These are phyloP conservation scores for Jaenimonas drosophilae DNA, from an alignment of 208 protist species.

Conservation along the genomic window DNA sequence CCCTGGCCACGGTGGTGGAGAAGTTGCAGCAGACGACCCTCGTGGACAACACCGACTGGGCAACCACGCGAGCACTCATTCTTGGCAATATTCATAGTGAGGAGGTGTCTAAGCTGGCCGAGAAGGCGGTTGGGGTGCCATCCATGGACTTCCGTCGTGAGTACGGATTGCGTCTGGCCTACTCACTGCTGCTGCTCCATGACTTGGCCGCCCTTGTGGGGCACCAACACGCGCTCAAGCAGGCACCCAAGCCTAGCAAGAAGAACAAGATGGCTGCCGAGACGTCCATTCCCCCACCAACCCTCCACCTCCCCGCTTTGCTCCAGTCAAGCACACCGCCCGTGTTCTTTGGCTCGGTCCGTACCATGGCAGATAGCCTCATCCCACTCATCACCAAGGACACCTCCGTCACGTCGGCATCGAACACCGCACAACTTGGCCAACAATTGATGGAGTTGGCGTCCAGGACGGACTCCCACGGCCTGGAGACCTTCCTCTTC, in stretches of 20 bases:
- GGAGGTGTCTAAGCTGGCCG: slow-evolving; percentile 34
- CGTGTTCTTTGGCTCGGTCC: too few species aligned
- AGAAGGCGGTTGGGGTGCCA: slow-evolving; percentile 40
- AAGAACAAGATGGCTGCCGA: slow-evolving; percentile 15
- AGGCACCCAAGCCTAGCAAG: slow-evolving; percentile 23
- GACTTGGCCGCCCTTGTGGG: slow-evolving; percentile 46
- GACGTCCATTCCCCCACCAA: too few species aligned
- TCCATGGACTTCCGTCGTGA: slow-evolving; percentile 18
- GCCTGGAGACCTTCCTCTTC: slow-evolving; percentile 50
- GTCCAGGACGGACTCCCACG: background rate
- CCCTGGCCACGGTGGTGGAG: slow-evolving; percentile 19
- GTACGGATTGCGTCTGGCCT: slow-evolving; percentile 28
- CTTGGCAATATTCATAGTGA: slow-evolving; percentile 65
- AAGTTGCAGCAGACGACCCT: slow-evolving; percentile 16
- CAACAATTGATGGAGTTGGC: too few species aligned
- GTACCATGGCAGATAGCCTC: too few species aligned
- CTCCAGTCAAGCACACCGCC: too few species aligned
- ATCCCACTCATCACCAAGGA: too few species aligned
- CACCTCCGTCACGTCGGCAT: too few species aligned
- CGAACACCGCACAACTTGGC: too few species aligned
- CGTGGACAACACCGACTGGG: slow-evolving; percentile 75
- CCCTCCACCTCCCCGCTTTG: too few species aligned
- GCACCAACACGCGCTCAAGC: slow-evolving; percentile 15
- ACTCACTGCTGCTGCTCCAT: slow-evolving; percentile 55
- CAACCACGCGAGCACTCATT: slow-evolving; percentile 43